Base-by-base conservation (phyloP, 2,329 filamentous ascomycete species). In the Rachicladosporium sp. region DNA sequence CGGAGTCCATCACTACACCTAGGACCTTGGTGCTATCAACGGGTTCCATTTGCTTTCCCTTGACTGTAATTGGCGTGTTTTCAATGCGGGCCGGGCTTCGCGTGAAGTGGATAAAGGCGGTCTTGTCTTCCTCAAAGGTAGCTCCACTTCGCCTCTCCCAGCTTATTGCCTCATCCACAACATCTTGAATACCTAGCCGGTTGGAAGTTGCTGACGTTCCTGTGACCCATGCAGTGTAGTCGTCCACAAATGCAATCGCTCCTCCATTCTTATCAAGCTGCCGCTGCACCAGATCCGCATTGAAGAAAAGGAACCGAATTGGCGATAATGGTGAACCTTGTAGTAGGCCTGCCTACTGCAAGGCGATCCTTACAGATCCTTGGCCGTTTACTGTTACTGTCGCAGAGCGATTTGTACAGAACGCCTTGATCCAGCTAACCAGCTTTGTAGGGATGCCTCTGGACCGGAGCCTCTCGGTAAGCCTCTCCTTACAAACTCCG, bases 401-500 rank as follows among this genome's bases (percentile, higher is more conserved):
- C 6, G 31, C 31, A 11, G 31, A 11, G 31, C 31, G 31, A 11
- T 15, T 15, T 11, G 31, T 10, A 15, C 31, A n/a, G 31, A 32
- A 32, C 10, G 31, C 10, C n/a, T 15, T 15, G 13, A 32, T 32
- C 31, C 31, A 32, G 31, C 13, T 10, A 11, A 32, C 31, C 9
- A 32, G 31, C n/a, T 32, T 23, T 32, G 48, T 40, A 10, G 49
- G 55, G 41, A 59, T 56, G n/a, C 51, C 45, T 49, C 54, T 42
- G 29, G 40, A 45, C 45, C 44, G 50, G 31, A 62, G 50, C 38
- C 35, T 10, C 35, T 37, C 10, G 7, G 29, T 19, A 11, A 37
- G 15, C 35, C 35, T 23, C 10, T 37, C 54, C 41, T 58, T 61
- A 29, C 41, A 58, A 12, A 64, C 56, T 4, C 59, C 50, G 35